Percentiles rank a stretch among this genome's conserved stretches.
These are phyloP conservation scores for Candida sanyaensis DNA, from an alignment of 1,139 yeast genomes.

Conservation along the genomic window DNA sequence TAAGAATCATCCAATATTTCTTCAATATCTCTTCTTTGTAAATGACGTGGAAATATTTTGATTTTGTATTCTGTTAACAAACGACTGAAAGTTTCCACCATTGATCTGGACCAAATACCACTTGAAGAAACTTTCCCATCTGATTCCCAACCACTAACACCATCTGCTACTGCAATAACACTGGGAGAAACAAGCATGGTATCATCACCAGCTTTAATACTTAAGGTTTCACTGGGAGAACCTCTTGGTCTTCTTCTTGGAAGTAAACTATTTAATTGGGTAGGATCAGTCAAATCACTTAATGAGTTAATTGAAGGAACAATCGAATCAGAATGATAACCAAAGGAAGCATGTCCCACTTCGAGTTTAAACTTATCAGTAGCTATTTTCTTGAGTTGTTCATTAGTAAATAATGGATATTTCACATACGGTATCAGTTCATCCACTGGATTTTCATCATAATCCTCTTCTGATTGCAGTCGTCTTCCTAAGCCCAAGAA, in stretches of 20 bases:
- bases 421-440: constrained; percentile 40
- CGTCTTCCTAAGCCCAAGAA: constrained; percentile 25
- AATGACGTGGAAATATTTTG: constrained; percentile 44
- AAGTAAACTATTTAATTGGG: constrained; percentile 46
- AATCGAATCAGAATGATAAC: constrained; percentile 45
- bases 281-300: constrained; percentile 53
- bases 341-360: constrained; percentile 48
- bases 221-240: constrained; percentile 53
- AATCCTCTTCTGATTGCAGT: constrained; percentile 11
- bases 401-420: constrained; percentile 44
- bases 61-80: constrained; percentile 49
- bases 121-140: constrained; percentile 38
- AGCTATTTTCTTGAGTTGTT: constrained; percentile 37
- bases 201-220: constrained; percentile 61
- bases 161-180: constrained; percentile 60
- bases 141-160: constrained; percentile 62
- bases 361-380: constrained; percentile 48
- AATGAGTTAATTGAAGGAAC: constrained; percentile 50
- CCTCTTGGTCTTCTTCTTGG: constrained; percentile 57
- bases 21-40: constrained; percentile 46
- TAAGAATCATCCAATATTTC: constrained; percentile 53
- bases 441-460: constrained; percentile 18
- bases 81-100: constrained; percentile 54
- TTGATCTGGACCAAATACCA: constrained; percentile 59
- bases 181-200: constrained; percentile 62